Evolutionary conservation across 116 monocot genomes (phyloP), one percentile per base, ranked within the genome.

Genomic region (Dioscorea cayenensis): DNA sequence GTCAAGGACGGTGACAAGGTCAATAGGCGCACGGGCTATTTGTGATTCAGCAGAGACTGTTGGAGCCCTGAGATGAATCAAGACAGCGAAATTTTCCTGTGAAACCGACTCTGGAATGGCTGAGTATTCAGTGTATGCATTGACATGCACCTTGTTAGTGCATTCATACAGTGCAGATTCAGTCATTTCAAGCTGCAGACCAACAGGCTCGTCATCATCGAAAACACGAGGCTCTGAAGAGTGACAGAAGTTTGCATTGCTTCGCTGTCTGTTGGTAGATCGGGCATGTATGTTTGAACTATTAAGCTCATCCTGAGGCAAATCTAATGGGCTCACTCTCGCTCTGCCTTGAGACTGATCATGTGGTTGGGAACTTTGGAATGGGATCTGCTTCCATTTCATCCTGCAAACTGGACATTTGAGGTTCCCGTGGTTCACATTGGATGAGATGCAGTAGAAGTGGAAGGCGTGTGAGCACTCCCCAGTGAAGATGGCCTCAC

Each of bases 1-100:
- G 78, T 94, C 94, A 76, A 94, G 90, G 51, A 94, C 94, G 0
- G 94, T 82, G 28, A 94, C 85, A 27, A 94, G 85, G 71, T 94
- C 94, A 16, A 85, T 66, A 32, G 82, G 81, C 19, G 84, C 84
- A 18, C 88, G 90, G 43, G 84, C 66, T 17, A 74, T 28, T 50
- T 76, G 77, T 11, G 66, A 72, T 17, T 72, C 38, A 36, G 36
- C 7, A 7, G 61, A 38, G 8, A n/a, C 32, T 3, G 74, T 8
- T 27, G 72, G 89, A 28, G 82, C 82, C 64, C 77, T 82, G 19
- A 86, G 66, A 71, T 86, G 77, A 22, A 86, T 73, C 60, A 86
- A 63, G 35, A 86, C 61, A 14, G 80, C 66, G 43, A 86, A 86
- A 55, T 69, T 65, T 9, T 80, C 83, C 61, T 77, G 28, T 14